Evolutionary conservation across 2,329 filamentous ascomycete species (phyloP), one percentile per base, ranked within the genome.

Genomic region (Botrytis medusae): DNA sequence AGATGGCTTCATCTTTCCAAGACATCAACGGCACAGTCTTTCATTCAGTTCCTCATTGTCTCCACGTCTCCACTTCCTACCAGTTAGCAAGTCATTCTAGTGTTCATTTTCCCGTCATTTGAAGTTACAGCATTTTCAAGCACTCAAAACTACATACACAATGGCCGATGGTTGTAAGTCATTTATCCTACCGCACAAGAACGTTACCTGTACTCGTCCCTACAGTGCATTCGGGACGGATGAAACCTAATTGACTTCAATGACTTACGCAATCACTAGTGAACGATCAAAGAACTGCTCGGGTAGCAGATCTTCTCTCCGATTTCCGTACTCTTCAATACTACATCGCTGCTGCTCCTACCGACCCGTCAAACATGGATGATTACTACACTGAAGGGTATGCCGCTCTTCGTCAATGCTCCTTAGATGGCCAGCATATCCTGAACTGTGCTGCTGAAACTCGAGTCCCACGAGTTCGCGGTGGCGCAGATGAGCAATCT

Each of bases 381-480:
- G 89, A 91, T 78, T 89, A 90, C 79, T 87, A 89, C 81, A 89
- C 88, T 20, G 88, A 90, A 75, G 89, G 89, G 34, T 91, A 88
- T 88, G 85, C 86, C 7, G 86, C 86, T 25, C 82, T 91, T 69
- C 86, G 89, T 60, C 89, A 91, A 81, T 91, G 89, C 82, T 84
- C 85, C 69, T 79, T 89, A 60, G 89, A 91, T 77, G 89, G 89
- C 10, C 88, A 90, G 79, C 85, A 90, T 81, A 90, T 91, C 76
- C 85, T 91, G 75, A 88, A 91, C 79, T 89, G 87, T 77, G 88
- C 87, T 34, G 89, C 89, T 59, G 89, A 91, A 80, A 88, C 88
- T 25, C 84, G 84, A 70, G 88, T 91, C 20, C 88, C 89, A 6
- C 82, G 83, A 62, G 81, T 85, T 64, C 81, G 80, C 64, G 88